Percentiles rank a stretch among this genome's conserved stretches.
phyloP scores from a whole-genome alignment of 176 grass and related monocot species.

The Canna indica region DNA sequence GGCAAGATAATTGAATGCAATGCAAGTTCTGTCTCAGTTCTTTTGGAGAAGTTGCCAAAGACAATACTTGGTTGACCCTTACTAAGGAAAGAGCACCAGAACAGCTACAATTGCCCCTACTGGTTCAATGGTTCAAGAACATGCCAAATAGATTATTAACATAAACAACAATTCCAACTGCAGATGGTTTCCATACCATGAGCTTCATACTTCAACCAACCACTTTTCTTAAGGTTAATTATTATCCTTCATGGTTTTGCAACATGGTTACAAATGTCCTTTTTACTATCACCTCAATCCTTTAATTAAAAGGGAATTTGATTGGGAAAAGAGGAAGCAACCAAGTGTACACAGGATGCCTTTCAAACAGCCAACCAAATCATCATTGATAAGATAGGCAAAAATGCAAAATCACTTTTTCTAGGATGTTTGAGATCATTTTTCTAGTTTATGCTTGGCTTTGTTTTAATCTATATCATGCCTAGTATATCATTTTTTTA shows the following conservation, averaged over 20 bases:
- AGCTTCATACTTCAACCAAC: constrained; percentile 59
- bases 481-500: no score
- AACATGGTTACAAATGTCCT: not conserved
- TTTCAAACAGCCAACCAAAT: constrained; percentile 59
- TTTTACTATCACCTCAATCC: not conserved
- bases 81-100: constrained; percentile 27
- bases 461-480: no score
- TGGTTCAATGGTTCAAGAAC: constrained; percentile 95
- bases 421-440: constrained; percentile 72
- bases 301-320: constrained; percentile 51
- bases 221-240: constrained; percentile 76
- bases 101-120: constrained; percentile 19
- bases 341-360: constrained; percentile 66
- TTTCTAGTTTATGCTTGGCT: no score
- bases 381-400: constrained; percentile 44
- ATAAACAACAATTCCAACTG: constrained; percentile 33
- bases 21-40: constrained; percentile 9
- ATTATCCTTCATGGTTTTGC: not conserved
- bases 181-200: constrained; percentile 85
- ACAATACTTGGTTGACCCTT: constrained; percentile 77
- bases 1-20: no score
- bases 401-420: constrained; percentile 35
- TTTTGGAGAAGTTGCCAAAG: constrained; percentile 27
- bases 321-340: constrained; percentile 88
- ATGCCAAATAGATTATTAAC: constrained; percentile 52